Base-by-base conservation (phyloP, 495 filamentous ascomycete species). In the Neurospora terricola region DNA sequence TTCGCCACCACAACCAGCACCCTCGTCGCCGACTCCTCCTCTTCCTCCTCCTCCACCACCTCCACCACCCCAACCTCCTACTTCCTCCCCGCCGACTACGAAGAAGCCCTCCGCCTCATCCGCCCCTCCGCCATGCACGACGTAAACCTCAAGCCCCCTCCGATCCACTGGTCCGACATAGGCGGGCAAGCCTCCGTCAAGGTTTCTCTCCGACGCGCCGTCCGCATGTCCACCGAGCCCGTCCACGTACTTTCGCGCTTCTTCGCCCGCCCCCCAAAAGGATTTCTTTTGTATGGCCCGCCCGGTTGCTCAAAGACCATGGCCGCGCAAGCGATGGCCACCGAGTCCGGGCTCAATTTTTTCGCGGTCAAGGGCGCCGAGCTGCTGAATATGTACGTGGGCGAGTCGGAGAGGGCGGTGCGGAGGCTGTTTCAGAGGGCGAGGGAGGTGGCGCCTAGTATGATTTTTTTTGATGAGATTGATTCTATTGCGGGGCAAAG, bases 391-490 rank as follows among this genome's bases (percentile, higher is more conserved):
- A 98, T 96, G 94, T 99, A 98, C 82, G 94, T 99, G 30, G 96
- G 96, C 71, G 96, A 99, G 82, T 95, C 94, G 7, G 96, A 99
- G 83, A 90, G 94, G 10, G 90, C 91, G 36, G 86, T 99, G 59
- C 88, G 96, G 69, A 92, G 96, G 68, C 88, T 98, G 10, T 99
- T 99, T 81, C 87, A 90, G 70, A 93, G 94, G 75, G 96, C 96
- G 3, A 87, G 93, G 59, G 90, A 92, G 45, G 96, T 94, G 34
- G 90, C 90, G 71, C 96, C 96, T 5, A 93, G 92, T 79, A 95
- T 99, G 79, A 94, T 99, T 73, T 99, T 99, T 85, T 98, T 99
- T 78, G 96, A 99, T 80, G 96, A 99, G 80, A 96, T 99, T 77
- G 96, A 99, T 83, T 90, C 94, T 6, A 94, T 99, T 72, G 94